Evolutionary conservation across 2,329 filamentous ascomycete species (phyloP).

Genomic region (Xylaria sp.): DNA sequence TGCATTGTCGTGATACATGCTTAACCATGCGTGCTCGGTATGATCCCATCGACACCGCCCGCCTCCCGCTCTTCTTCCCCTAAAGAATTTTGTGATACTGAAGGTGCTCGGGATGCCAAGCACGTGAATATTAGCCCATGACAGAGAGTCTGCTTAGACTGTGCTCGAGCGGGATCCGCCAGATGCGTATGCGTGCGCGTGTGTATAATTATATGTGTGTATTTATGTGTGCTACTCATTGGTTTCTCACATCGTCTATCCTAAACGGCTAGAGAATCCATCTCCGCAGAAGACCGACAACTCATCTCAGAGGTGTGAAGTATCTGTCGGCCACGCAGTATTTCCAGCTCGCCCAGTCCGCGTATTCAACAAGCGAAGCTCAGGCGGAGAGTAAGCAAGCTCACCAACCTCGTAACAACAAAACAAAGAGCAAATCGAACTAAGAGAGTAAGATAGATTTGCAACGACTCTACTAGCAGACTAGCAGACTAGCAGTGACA

Average conservation of each 20-base stretch:
- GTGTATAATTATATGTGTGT: no score
- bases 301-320: no score
- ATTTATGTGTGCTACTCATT: no score
- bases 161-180: not conserved
- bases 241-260: not conserved
- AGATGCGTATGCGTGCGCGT: not conserved
- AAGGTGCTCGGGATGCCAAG: not conserved
- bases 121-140: not conserved
- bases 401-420: not conserved
- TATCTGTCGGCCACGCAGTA: no score
- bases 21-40: not conserved
- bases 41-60: not conserved
- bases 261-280: no score
- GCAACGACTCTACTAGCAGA: no score
- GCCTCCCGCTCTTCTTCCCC: not conserved
- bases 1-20: slow-evolving; percentile 1
- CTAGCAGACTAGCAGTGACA: not conserved
- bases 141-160: not conserved
- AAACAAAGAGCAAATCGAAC: not conserved
- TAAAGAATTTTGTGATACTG: not conserved
- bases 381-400: no score
- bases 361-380: not conserved
- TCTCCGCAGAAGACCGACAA: no score
- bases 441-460: no score
- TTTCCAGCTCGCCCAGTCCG: not conserved